Evolutionary conservation across 306 rosid species (phyloP), one percentile per base, ranked within the genome.

Genomic region (Oxytropis ochrocephala): DNA sequence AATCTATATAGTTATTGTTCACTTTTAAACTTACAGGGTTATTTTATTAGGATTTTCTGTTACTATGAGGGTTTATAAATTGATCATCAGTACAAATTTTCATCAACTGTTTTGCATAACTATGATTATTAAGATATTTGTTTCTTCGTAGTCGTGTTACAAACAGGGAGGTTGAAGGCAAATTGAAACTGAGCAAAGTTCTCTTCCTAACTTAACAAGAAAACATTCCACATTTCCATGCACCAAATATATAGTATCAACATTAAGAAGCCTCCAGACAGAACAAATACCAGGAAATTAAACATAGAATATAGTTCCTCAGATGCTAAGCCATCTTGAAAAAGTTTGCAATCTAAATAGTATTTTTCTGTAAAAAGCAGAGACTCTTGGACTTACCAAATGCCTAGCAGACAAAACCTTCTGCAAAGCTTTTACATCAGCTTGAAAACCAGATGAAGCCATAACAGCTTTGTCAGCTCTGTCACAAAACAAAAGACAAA

Each of bases 391-490:
- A 79, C 96, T 81, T 58, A 94, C 99, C 95, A 77, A 83, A 72
- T 92, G 98, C 81, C 79, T 87, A 56, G 98, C 96, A 29, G 86
- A 66, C 87, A 92, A 71, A 57, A 53, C 85, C 88, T 94, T 94
- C 36, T 94, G 97, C 70, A 94, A 81, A 43, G 99, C 99, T 74
- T 85, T 88, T 29, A 94, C 99, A 79, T 94, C 99, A 59, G 99
- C 99, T 85, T 94, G 99, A 81, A 94, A 94, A 41, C 99, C 99
- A 68, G 99, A 94, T 32, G 96, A 89, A 27, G 96, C 98, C 92
- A 92, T 78, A 58, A 85, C 88, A 36, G 54, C 33, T 64, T 89
- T 92, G 1, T 89, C 96, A 4, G 98, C 96, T 44, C 98, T 92
- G 92, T 52, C 69, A 60, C 64, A 0, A 72, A 48, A 46, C 62